These are phyloP conservation scores for Rhinocladiella similis DNA, from an alignment of 2,329 filamentous ascomycete species.

Conservation along the genomic window DNA sequence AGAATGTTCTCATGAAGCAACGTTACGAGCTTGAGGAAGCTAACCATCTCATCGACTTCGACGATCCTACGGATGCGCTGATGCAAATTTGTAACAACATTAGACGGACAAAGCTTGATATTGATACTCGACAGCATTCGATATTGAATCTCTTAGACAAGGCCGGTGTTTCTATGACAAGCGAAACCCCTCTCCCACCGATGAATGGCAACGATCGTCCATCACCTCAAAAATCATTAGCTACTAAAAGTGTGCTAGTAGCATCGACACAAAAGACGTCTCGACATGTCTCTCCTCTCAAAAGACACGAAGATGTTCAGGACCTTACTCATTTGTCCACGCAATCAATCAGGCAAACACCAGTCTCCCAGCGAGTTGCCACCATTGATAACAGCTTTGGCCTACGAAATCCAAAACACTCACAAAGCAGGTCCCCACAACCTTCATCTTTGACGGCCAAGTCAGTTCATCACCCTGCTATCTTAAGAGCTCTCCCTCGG, in stretches of 20 bases:
- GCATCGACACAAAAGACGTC: conserved; percentile 27
- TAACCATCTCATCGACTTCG: conserved; percentile 20
- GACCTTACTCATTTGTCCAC: conserved; percentile 10
- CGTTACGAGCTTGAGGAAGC: conserved; percentile 34
- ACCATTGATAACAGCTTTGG: not conserved
- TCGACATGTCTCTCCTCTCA: not conserved
- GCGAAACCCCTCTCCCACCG: not conserved
- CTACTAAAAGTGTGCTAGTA: conserved; percentile 25
- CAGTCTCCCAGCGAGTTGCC: conserved; percentile 6
- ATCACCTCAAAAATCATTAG: not conserved
- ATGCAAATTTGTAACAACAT: conserved; percentile 19
- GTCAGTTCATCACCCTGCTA: not conserved
- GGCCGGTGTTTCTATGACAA: conserved; percentile 17
- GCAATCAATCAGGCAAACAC: conserved; percentile 25
- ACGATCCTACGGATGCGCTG: conserved; percentile 20
- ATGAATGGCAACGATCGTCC: not conserved
- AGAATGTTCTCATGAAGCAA: conserved; percentile 26
- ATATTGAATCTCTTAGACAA: conserved; percentile 17
- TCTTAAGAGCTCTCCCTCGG: not conserved
- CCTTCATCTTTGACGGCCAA: not conserved
- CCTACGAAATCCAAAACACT: not conserved
- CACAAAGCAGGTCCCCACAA: not conserved
- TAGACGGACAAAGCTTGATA: conserved; percentile 16
- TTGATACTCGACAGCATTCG: conserved; percentile 16
- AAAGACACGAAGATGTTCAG: not conserved